These are phyloP conservation scores for Polygonum maritimum DNA, from an alignment of 148 eudicot species.

Conservation along the genomic window DNA sequence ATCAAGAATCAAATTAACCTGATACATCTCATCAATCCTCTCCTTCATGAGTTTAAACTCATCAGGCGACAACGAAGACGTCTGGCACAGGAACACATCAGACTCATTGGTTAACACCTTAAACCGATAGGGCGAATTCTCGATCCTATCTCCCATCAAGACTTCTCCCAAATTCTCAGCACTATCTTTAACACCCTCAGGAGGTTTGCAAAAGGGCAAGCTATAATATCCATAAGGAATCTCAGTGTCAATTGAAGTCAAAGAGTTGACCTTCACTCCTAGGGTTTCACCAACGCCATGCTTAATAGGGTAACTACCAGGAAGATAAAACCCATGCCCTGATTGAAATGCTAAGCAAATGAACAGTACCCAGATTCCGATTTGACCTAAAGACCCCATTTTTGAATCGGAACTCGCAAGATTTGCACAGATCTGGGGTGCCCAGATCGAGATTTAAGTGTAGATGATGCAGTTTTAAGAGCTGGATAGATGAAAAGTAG, in stretches of 20 bases:
- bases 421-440: slow-evolving; percentile 32
- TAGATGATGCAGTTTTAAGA: not conserved
- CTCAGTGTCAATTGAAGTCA: slow-evolving; percentile 80
- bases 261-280: slow-evolving; percentile 68
- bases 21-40: slow-evolving; percentile 88
- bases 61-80: slow-evolving; percentile 39
- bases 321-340: slow-evolving; percentile 64
- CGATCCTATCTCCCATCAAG: slow-evolving; percentile 83
- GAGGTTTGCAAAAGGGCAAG: slow-evolving; percentile 68
- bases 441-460: slow-evolving; percentile 26
- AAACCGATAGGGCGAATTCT: slow-evolving; percentile 69
- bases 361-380: slow-evolving; percentile 46
- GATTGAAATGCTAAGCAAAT: slow-evolving; percentile 30
- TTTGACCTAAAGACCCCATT: slow-evolving; percentile 40
- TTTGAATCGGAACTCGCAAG: not conserved
- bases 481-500: not conserved
- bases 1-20: slow-evolving; percentile 77
- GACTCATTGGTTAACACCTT: slow-evolving; percentile 62
- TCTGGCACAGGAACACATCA: slow-evolving; percentile 56
- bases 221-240: slow-evolving; percentile 73
- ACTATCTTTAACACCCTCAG: slow-evolving; percentile 75
- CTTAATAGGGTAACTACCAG: slow-evolving; percentile 82
- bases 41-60: slow-evolving; percentile 57
- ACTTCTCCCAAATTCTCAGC: slow-evolving; percentile 83
- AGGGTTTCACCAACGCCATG: slow-evolving; percentile 47